Conservation (phyloP, 768 basidiomycete species). For the Suillus cothurnatus region DNA sequence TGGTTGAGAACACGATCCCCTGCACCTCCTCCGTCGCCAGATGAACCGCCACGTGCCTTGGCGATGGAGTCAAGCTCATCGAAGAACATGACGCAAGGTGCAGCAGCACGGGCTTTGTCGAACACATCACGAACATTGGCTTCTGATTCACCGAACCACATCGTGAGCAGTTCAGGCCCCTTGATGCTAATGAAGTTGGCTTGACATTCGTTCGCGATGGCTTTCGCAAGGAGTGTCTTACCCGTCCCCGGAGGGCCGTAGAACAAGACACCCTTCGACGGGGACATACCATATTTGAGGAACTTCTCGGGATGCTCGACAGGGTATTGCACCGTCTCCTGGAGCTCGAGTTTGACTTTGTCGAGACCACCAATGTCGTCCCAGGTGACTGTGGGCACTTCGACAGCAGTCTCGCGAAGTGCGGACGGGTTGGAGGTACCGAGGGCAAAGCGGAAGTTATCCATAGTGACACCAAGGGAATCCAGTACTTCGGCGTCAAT, state of each 20-base stretch:
- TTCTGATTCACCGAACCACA: constrained; percentile 99
- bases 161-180: constrained; percentile 97
- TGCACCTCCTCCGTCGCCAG: constrained; percentile 93
- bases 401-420: constrained; percentile 98
- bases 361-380: constrained; percentile 99
- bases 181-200: constrained; percentile 99
- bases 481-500: constrained; percentile 99
- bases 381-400: constrained; percentile 98
- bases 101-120: constrained; percentile 98
- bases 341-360: constrained; percentile 98
- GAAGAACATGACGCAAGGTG: constrained; percentile 99
- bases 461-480: constrained; percentile 99
- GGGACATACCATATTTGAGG: constrained; percentile 99
- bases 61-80: constrained; percentile 99
- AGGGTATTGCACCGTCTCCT: constrained; percentile 99
- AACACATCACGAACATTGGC: constrained; percentile 99
- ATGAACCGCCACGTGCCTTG: constrained; percentile 85
- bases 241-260: constrained; percentile 99
- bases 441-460: constrained; percentile 99
- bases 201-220: constrained; percentile 99
- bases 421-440: constrained; percentile 98
- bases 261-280: constrained; percentile 99
- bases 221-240: constrained; percentile 98
- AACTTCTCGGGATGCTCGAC: constrained; percentile 99
- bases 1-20: constrained; percentile 98